phyloP scores from a whole-genome alignment of 768 basidiomycete genomes.

The Pisolithus orientalis region DNA sequence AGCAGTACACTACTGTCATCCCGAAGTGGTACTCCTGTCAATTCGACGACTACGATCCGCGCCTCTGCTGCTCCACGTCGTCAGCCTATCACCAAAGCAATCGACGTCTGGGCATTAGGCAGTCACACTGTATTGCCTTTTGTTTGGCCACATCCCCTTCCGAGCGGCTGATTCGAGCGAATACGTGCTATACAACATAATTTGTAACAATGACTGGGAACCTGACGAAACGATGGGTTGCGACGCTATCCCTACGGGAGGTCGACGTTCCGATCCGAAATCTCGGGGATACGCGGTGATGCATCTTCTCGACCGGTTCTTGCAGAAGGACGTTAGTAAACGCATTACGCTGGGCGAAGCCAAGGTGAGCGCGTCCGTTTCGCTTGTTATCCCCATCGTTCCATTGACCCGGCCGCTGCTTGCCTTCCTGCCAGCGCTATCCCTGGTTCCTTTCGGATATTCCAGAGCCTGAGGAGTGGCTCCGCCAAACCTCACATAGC shows the following conservation, averaged over 20 bases:
- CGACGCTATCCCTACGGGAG: constrained; percentile 60
- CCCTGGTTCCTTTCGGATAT: constrained; percentile 69
- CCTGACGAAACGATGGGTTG: constrained; percentile 65
- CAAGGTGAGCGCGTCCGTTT: constrained; percentile 51
- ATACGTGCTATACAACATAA: constrained; percentile 73
- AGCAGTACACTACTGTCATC: constrained; percentile 26
- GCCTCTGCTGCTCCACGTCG: constrained; percentile 20
- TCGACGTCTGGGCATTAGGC: constrained; percentile 97
- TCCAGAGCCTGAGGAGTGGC: constrained; percentile 62
- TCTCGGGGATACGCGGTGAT: constrained; percentile 60
- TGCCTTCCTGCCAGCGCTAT: constrained; percentile 36
- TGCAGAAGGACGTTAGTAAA: constrained; percentile 72
- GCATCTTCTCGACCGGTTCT: constrained; percentile 62
- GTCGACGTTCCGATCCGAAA: constrained; percentile 39
- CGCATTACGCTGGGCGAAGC: constrained; percentile 77
- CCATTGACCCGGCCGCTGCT: neutral
- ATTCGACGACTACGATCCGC: constrained; percentile 25
- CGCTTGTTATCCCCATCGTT: neutral
- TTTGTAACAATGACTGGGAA: constrained; percentile 70
- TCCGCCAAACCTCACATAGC: constrained; percentile 51
- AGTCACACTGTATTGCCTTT: constrained; percentile 91
- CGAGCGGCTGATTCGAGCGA: constrained; percentile 49
- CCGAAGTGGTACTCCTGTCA: constrained; percentile 23
- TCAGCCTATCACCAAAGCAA: constrained; percentile 79
- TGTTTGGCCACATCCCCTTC: constrained; percentile 87